Percentiles rank a stretch among this genome's conserved stretches.
Evolutionary conservation across 441 rosid species (phyloP).

Genomic region (Adansonia gregorii): DNA sequence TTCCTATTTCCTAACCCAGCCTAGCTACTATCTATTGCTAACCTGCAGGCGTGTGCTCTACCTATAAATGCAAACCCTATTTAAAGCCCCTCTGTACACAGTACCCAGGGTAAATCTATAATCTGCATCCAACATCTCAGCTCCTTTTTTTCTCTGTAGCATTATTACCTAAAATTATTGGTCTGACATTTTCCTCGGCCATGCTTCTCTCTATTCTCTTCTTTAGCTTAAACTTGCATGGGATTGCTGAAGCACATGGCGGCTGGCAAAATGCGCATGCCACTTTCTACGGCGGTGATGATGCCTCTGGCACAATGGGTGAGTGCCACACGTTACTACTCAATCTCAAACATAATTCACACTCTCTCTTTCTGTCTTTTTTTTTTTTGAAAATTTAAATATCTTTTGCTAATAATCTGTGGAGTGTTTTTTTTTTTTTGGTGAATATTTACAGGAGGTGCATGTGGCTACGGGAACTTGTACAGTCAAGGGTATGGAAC

Average conservation of each 20-base stretch:
- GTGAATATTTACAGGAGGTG: slow-evolving; percentile 38
- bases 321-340: background rate
- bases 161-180: slow-evolving; percentile 13
- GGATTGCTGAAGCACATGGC: slow-evolving; percentile 37
- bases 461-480: slow-evolving; percentile 52
- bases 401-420: background rate
- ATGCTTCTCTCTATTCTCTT: slow-evolving; percentile 22
- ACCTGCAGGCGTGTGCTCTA: background rate
- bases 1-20: background rate
- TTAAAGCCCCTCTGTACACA: background rate
- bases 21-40: background rate
- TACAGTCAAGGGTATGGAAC: slow-evolving; percentile 54
- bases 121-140: background rate
- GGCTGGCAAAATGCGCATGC: slow-evolving; percentile 51
- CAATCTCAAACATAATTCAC: background rate
- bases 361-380: background rate
- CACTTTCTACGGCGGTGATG: slow-evolving; percentile 55
- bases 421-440: background rate
- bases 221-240: slow-evolving; percentile 22
- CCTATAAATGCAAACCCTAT: slow-evolving; percentile 23
- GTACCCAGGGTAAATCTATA: background rate
- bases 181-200: background rate
- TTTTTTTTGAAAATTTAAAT: background rate
- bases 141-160: background rate
- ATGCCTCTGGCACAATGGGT: slow-evolving; percentile 69